Conservation (phyloP, 306 rosid species). For the Fagus sylvatica region DNA sequence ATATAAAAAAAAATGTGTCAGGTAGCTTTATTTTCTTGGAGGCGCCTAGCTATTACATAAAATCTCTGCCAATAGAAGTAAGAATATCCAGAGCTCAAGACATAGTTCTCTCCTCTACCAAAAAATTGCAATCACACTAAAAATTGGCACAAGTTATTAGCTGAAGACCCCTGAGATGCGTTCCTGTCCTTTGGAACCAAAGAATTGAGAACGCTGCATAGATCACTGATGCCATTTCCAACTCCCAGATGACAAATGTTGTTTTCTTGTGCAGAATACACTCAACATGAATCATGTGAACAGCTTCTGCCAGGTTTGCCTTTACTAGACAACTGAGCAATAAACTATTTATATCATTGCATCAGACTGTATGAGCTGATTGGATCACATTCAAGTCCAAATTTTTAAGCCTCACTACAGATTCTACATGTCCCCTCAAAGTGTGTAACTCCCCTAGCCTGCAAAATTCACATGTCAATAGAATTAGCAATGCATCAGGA, state of each 20-base stretch:
- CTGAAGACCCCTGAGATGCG: conserved; percentile 11
- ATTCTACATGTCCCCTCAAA: conserved; percentile 76
- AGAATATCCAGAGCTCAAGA: conserved; percentile 18
- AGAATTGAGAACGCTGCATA: conserved; percentile 18
- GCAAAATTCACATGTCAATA: conserved; percentile 22
- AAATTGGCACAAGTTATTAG: conserved; percentile 6
- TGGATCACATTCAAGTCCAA: conserved; percentile 44
- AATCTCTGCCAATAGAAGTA: conserved; percentile 8
- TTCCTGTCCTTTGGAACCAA: conserved; percentile 2
- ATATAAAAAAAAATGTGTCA: background rate
- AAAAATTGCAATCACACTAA: conserved; percentile 15
- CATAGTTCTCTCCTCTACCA: background rate
- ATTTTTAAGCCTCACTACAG: conserved; percentile 68
- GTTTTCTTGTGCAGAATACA: conserved; percentile 11
- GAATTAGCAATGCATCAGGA: too few relatives aligned
- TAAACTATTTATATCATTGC: conserved; percentile 8
- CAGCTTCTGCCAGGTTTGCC: conserved; percentile 28
- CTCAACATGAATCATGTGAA: conserved; percentile 16
- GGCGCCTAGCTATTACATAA: conserved; percentile 11
- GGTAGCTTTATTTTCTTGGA: conserved; percentile 8
- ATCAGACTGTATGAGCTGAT: conserved; percentile 70
- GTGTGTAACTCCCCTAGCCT: conserved; percentile 77
- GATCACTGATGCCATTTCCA: conserved; percentile 17
- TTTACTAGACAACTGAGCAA: conserved; percentile 1
- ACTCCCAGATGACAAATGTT: conserved; percentile 3